Evolutionary conservation across 2,329 filamentous ascomycete species (phyloP).

Genomic region (Sporothrix brasiliensis): DNA sequence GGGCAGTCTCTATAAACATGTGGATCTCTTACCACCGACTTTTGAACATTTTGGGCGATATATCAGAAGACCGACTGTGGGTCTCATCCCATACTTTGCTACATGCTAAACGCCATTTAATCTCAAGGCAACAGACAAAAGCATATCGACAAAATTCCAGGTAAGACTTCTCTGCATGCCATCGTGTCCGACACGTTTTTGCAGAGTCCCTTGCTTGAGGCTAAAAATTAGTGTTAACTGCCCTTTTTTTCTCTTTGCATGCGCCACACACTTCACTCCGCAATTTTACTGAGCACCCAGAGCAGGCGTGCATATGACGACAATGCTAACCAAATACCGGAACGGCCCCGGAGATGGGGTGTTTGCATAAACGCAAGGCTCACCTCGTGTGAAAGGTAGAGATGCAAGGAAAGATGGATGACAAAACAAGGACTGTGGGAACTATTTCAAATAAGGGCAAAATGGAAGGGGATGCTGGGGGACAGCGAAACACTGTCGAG

Average conservation of each 20-base stretch:
- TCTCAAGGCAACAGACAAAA: not conserved
- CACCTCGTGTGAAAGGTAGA: conserved; percentile 4
- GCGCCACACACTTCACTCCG: not conserved
- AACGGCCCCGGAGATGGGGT: not conserved
- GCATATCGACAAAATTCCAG: not conserved
- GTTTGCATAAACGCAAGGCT: conserved; percentile 6
- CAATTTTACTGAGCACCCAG: not conserved
- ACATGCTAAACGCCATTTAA: not conserved
- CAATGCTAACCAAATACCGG: conserved; percentile 3
- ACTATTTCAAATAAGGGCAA: not conserved
- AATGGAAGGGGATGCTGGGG: not conserved
- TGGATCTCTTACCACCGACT: too few relatives aligned
- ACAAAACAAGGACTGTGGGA: not conserved
- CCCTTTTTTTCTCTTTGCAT: not conserved
- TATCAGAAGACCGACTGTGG: not conserved
- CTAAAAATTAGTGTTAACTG: not conserved
- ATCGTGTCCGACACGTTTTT: conserved; percentile 17
- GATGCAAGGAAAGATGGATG: not conserved
- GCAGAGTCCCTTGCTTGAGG: not conserved
- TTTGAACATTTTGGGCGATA: too few relatives aligned
- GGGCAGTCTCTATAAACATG: too few relatives aligned
- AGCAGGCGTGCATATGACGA: not conserved
- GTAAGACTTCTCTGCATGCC: not conserved
- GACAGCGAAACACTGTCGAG: not conserved
- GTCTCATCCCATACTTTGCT: too few relatives aligned